A percentile compares a stretch with the other conserved stretches of the same genome.
Conservation (phyloP, 148 eudicot genomes). For the Camellia lanceoleosa region DNA sequence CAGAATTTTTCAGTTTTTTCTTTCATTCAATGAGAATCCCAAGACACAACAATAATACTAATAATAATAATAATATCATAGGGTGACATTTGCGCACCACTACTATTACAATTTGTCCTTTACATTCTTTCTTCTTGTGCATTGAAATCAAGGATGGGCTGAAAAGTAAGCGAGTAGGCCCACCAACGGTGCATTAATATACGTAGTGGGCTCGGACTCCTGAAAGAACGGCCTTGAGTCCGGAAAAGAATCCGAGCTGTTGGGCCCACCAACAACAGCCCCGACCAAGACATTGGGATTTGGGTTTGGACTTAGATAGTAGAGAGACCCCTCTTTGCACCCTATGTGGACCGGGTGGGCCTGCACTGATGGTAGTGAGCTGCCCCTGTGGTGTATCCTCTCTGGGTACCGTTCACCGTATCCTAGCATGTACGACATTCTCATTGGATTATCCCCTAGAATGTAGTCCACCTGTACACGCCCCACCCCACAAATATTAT, state of each 20-base stretch:
- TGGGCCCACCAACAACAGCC: slow-evolving; percentile 96
- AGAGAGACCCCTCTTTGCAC: slow-evolving; percentile 73
- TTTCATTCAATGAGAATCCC: slow-evolving; percentile 1
- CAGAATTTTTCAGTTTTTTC: not conserved
- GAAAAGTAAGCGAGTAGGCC: slow-evolving; percentile 87
- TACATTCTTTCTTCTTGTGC: not conserved
- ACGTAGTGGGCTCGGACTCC: slow-evolving; percentile 95
- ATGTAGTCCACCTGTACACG: slow-evolving; percentile 79
- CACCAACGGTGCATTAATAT: slow-evolving; percentile 90
- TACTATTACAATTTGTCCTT: slow-evolving; percentile 17
- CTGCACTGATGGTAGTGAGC: slow-evolving; percentile 69
- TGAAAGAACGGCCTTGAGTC: slow-evolving; percentile 88
- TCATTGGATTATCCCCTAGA: slow-evolving; percentile 84
- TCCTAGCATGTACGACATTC: slow-evolving; percentile 97
- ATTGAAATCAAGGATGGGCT: slow-evolving; percentile 47
- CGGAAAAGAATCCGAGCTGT: slow-evolving; percentile 69
- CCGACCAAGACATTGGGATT: slow-evolving; percentile 82
- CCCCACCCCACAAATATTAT: not conserved
- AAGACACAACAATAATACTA: not conserved
- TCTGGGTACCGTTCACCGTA: slow-evolving; percentile 74
- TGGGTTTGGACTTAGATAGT: slow-evolving; percentile 70
- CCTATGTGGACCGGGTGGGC: slow-evolving; percentile 73
- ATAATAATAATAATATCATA: slow-evolving; percentile 21
- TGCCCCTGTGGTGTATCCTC: slow-evolving; percentile 85
- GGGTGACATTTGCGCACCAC: slow-evolving; percentile 63